Evolutionary conservation across 306 rosid species (phyloP).

Genomic region (Dryas octopetala): DNA sequence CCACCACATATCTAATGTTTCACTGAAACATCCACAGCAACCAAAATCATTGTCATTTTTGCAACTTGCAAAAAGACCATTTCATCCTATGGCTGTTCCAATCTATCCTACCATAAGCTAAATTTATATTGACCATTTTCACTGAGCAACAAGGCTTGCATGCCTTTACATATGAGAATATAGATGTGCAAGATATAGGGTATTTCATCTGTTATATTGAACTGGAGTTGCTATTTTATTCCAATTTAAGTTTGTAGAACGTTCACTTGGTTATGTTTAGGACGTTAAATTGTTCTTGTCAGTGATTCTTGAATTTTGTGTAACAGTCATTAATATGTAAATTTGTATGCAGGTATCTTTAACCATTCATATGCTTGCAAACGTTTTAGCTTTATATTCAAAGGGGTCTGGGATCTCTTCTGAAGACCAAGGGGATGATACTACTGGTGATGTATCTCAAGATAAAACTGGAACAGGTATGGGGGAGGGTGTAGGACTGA

Average conservation of each 20-base stretch:
- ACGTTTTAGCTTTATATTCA: constrained; percentile 59
- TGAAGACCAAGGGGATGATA: constrained; percentile 59
- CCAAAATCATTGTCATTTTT: too few relatives aligned
- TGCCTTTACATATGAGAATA: background rate
- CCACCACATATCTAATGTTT: background rate
- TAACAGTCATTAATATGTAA: background rate
- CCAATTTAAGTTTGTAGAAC: background rate
- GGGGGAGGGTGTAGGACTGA: constrained; percentile 82
- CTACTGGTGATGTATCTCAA: constrained; percentile 38
- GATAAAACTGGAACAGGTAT: constrained; percentile 78
- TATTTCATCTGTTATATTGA: background rate
- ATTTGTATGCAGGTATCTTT: constrained; percentile 62
- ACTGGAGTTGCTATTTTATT: background rate
- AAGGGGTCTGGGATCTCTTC: constrained; percentile 64
- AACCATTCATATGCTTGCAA: constrained; percentile 62
- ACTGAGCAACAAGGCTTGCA: background rate
- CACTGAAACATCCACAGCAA: background rate
- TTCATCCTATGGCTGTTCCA: too few relatives aligned
- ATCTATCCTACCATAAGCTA: too few relatives aligned
- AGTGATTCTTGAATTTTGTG: constrained; percentile 10
- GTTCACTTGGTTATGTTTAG: background rate
- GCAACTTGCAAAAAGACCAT: too few relatives aligned
- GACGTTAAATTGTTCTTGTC: background rate
- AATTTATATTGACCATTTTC: too few relatives aligned
- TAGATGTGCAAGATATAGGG: background rate